phyloP scores from a whole-genome alignment of 345 rosid species.

The Orychophragmus violaceus region DNA sequence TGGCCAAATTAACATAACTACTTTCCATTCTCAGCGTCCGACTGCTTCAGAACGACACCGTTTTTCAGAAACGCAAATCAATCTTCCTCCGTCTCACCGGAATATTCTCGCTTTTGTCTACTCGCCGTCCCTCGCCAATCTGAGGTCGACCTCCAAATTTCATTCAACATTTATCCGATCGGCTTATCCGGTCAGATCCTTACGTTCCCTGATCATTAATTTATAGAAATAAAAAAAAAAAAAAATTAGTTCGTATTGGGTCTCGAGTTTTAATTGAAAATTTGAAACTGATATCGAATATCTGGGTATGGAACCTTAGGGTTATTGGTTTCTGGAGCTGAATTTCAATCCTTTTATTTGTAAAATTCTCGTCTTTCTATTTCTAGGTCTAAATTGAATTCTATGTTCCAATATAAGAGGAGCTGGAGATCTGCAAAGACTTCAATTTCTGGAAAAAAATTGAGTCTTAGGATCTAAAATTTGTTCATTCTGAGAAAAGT shows the following conservation, averaged over 20 bases:
- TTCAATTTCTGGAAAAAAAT: no score
- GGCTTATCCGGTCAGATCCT: conserved; percentile 19
- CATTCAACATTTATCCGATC: no score
- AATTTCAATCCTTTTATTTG: neutral
- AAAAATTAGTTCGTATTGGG: no score
- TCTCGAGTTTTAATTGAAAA: neutral
- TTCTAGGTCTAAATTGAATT: neutral
- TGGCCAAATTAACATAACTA: neutral
- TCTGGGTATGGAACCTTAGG: conserved; percentile 4
- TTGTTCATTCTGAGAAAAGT: neutral
- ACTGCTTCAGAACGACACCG: conserved; percentile 8
- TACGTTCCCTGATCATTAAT: conserved; percentile 2
- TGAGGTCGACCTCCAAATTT: neutral
- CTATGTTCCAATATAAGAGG: neutral
- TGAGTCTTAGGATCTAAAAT: no score
- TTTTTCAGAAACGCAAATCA: conserved; percentile 4
- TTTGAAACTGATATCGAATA: neutral
- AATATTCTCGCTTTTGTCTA: neutral
- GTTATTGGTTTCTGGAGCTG: neutral
- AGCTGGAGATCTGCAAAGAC: neutral
- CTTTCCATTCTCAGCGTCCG: conserved; percentile 15
- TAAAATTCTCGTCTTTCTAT: neutral
- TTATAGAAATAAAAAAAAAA: neutral
- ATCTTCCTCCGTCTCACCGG: conserved; percentile 17
- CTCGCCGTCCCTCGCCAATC: neutral